A percentile compares a stretch with the other conserved stretches of the same genome.
These are phyloP conservation scores for Metschnikowia bowlesiae DNA, from an alignment of 805 yeast species.

Conservation along the genomic window DNA sequence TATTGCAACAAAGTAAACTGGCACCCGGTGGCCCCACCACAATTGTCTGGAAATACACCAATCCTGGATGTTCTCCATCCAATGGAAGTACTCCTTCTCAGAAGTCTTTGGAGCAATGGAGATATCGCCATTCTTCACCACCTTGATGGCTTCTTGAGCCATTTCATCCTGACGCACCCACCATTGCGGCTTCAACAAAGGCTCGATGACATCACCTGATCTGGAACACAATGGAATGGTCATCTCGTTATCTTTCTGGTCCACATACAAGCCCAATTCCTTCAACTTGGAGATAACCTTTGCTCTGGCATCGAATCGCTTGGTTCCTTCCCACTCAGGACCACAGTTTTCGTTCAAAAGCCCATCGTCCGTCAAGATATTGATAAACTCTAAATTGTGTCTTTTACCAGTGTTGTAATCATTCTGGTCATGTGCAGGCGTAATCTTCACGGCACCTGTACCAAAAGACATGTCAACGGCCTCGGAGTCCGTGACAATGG, in stretches of 20 bases:
- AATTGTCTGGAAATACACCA: constrained; percentile 97
- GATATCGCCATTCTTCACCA: constrained; percentile 76
- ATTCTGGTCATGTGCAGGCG: constrained; percentile 97
- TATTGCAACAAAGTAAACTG: constrained; percentile 81
- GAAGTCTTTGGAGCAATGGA: constrained; percentile 83
- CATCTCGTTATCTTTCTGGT: constrained; percentile 94
- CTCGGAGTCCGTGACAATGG: constrained; percentile 84
- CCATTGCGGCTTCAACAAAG: constrained; percentile 98
- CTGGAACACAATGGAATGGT: constrained; percentile 89
- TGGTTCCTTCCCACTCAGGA: constrained; percentile 76
- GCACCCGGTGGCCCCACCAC: constrained; percentile 98
- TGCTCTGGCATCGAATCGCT: constrained; percentile 91
- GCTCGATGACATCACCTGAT: constrained; percentile 97
- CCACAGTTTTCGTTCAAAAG: constrained; percentile 88
- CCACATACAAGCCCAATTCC: constrained; percentile 69
- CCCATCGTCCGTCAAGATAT: constrained; percentile 91
- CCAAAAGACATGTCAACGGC: constrained; percentile 99
- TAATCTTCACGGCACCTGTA: constrained; percentile 99
- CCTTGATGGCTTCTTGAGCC: constrained; percentile 84
- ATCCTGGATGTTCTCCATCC: constrained; percentile 95
- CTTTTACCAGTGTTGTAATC: constrained; percentile 97
- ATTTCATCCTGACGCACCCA: constrained; percentile 90
- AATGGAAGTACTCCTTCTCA: constrained; percentile 88
- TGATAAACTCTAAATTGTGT: constrained; percentile 80
- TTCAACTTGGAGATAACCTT: constrained; percentile 77